Percentiles rank a stretch among this genome's conserved stretches.
Conservation (phyloP, 257 asterid species). For the Mentha longifolia region DNA sequence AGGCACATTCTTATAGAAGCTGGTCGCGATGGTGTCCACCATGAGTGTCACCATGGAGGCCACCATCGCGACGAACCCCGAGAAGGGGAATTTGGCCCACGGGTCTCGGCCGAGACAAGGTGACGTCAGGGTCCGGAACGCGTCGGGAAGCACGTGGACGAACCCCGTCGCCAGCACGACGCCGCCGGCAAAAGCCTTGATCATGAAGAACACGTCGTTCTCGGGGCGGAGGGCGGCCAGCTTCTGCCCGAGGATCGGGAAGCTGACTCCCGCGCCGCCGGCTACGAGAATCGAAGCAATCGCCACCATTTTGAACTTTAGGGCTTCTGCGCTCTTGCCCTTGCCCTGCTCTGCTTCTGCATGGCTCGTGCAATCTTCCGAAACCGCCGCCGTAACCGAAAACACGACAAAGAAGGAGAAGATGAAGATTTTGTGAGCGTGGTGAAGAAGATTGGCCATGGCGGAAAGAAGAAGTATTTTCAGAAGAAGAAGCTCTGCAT, state of each 20-base stretch:
- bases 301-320: constrained; percentile 46
- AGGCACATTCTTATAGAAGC: constrained; percentile 39
- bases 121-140: constrained; percentile 43
- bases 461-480: constrained; percentile 8
- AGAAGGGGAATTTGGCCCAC: constrained; percentile 52
- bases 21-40: constrained; percentile 51
- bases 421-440: constrained; percentile 21
- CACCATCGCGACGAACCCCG: constrained; percentile 52
- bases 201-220: constrained; percentile 53
- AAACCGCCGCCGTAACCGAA: constrained; percentile 1
- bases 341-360: constrained; percentile 17
- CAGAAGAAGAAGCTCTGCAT: neutral
- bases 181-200: constrained; percentile 59
- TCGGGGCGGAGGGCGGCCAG: constrained; percentile 43
- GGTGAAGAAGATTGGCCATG: constrained; percentile 33
- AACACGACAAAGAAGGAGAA: constrained; percentile 14
- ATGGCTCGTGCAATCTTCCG: constrained; percentile 29
- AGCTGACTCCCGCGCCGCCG: constrained; percentile 49
- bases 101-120: constrained; percentile 47
- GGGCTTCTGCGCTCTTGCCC: constrained; percentile 35
- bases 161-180: constrained; percentile 56
- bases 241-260: constrained; percentile 50
- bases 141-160: constrained; percentile 57
- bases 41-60: constrained; percentile 46
- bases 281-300: constrained; percentile 43